Percentiles rank a stretch among this genome's conserved stretches.
These are phyloP conservation scores for Mediolabrus comicus DNA, from an alignment of 108 stramenopile species.

Conservation along the genomic window DNA sequence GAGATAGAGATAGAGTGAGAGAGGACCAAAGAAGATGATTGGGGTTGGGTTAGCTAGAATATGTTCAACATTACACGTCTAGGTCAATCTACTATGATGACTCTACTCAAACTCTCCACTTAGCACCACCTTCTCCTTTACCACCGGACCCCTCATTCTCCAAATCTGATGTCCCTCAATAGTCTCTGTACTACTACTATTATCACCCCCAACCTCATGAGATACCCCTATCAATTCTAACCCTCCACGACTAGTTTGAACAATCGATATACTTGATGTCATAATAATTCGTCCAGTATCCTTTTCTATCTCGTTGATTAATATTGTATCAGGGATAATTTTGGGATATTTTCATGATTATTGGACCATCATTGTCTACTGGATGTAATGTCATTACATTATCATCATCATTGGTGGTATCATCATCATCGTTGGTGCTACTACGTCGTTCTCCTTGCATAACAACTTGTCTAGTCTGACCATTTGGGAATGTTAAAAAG, in stretches of 20 bases:
- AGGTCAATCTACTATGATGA: no score
- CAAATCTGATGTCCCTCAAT: conserved; percentile 1
- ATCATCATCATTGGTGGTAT: not conserved
- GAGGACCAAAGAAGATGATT: no score
- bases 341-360: conserved; percentile 24
- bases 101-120: conserved; percentile 1
- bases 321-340: conserved; percentile 29
- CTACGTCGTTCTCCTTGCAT: conserved; percentile 5
- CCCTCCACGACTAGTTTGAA: not conserved
- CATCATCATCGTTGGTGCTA: not conserved
- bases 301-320: conserved; percentile 30
- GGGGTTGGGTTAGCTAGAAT: no score
- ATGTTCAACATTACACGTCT: no score
- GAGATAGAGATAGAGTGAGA: no score
- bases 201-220: conserved; percentile 24
- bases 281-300: conserved; percentile 20
- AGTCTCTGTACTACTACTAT: no score
- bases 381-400: conserved; percentile 15
- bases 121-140: not conserved
- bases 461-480: conserved; percentile 5
- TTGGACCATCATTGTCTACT: conserved; percentile 1
- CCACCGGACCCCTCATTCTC: not conserved
- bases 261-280: conserved; percentile 29
- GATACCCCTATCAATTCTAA: conserved; percentile 21
- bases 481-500: conserved; percentile 17